These are phyloP conservation scores for Saturnispora gosingensis DNA, from an alignment of 805 yeast species.

Conservation along the genomic window DNA sequence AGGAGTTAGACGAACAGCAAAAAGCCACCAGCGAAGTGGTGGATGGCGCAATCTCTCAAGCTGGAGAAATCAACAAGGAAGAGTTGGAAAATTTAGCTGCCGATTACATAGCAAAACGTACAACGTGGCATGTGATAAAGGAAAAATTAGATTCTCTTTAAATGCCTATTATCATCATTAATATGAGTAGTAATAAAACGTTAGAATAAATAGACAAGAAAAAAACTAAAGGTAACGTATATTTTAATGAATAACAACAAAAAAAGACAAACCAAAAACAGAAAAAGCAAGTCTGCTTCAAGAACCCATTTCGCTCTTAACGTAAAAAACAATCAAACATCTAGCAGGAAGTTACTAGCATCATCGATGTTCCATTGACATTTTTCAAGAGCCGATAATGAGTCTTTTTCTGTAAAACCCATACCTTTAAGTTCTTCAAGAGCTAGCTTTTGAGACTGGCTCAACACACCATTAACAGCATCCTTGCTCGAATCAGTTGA, in stretches of 20 bases:
- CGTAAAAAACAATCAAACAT: conserved; percentile 28
- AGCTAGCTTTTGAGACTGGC: conserved; percentile 35
- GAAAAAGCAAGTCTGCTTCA: background rate
- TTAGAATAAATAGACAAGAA: background rate
- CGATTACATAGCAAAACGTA: conserved; percentile 37
- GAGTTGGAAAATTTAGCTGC: conserved; percentile 33
- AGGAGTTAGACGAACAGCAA: conserved; percentile 6
- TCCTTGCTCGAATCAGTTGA: background rate
- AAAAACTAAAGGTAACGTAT: background rate
- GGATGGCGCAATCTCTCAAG: background rate
- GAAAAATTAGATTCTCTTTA: conserved; percentile 27
- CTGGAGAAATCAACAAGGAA: conserved; percentile 14
- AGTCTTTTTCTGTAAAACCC: conserved; percentile 72
- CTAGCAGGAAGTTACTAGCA: conserved; percentile 81
- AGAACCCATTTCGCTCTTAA: background rate
- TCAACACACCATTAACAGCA: conserved; percentile 6
- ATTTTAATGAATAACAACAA: background rate
- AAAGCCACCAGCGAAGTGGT: conserved; percentile 3
- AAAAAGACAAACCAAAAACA: background rate
- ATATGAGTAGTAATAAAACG: background rate
- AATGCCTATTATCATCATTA: background rate
- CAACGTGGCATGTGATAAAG: conserved; percentile 35
- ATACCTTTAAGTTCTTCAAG: conserved; percentile 75
- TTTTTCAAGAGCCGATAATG: conserved; percentile 56
- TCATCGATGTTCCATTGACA: conserved; percentile 70